Evolutionary conservation across 331 rosid genomes (phyloP), one percentile per base, ranked within the genome.

Genomic region (Acacia pycnantha): DNA sequence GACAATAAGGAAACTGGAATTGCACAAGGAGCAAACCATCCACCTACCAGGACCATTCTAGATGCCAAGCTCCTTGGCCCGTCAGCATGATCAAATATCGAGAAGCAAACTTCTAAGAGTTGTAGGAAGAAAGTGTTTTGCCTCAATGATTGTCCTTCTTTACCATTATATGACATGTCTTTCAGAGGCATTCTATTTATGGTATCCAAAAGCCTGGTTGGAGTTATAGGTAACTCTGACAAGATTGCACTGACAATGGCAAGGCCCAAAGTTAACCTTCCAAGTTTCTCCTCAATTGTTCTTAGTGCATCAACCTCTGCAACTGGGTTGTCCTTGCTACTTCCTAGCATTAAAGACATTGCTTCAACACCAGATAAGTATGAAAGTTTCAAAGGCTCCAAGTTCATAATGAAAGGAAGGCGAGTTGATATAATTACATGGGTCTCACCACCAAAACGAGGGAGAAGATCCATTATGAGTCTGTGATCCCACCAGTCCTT

Each of bases 401-500:
- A 88, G 85, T 91, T 92, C 90, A 94, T 87, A 81, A 88, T 70
- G 26, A 88, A 86, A 78, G 97, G 93, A 83, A 94, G 98, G 83
- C 87, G 77, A 1, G 98, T 92, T 22, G 98, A 91, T 82, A 94
- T 90, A 77, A 94, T 81, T 27, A 94, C 83, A 81, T 94, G 98
- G 2, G 97, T 88, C 79, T 94, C 97, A 22, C 96, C 97, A 0
- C 98, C 92, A 80, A 90, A 94, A 48, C 97, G 98, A 37, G 98
- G 98, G 83, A 94, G 98, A 83, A 94, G 97, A 83, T 94, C 98
- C 98, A 94, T 94, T 47, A 94, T 90, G 41, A 82, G 90, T 82
- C 88, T 92, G 86, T 88, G 96, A 84, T 92, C 96, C 98, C 98
- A 94, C 98, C 98, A 94, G 86, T 94, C 98, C 79, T 90, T 92